Conservation (phyloP, 495 filamentous ascomycete genomes). For the Aspergillus funiculosus region DNA sequence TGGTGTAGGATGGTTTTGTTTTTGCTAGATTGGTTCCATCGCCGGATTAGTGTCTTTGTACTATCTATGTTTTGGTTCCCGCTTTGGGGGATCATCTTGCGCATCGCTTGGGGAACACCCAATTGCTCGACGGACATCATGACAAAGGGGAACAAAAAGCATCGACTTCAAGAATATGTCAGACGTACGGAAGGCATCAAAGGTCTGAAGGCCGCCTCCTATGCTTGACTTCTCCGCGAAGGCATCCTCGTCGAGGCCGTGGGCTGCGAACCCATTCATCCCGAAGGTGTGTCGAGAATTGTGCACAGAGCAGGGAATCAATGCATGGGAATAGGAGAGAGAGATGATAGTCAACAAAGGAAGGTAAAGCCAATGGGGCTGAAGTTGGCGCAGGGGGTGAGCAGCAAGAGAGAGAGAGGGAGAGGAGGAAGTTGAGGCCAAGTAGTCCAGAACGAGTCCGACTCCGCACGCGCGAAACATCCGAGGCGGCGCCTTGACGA, state of each 20-base stretch:
- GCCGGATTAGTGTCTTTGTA: constrained; percentile 5
- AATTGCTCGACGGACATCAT: no score
- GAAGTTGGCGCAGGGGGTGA: neutral
- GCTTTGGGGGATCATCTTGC: no score
- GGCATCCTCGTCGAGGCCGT: constrained; percentile 66
- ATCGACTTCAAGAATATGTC: constrained; percentile 1
- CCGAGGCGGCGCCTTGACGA: no score
- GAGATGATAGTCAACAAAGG: constrained; percentile 9
- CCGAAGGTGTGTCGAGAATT: constrained; percentile 22
- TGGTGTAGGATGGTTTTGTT: constrained; percentile 87
- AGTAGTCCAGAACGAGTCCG: constrained; percentile 24
- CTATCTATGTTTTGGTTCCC: no score
- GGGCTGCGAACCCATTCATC: constrained; percentile 68
- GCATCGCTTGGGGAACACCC: no score
- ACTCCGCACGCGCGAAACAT: no score
- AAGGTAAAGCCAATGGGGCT: constrained; percentile 2
- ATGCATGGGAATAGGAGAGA: constrained; percentile 22
- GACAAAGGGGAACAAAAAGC: neutral
- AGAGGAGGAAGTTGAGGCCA: constrained; percentile 34
- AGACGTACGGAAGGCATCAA: constrained; percentile 93
- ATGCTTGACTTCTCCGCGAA: constrained; percentile 66
- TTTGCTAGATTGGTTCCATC: constrained; percentile 58
- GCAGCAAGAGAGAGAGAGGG: constrained; percentile 14
- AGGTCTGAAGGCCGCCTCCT: constrained; percentile 64
- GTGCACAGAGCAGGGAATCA: constrained; percentile 9